Conservation (phyloP, 2,329 filamentous ascomycete species). For the Mycosphaerella sp. region DNA sequence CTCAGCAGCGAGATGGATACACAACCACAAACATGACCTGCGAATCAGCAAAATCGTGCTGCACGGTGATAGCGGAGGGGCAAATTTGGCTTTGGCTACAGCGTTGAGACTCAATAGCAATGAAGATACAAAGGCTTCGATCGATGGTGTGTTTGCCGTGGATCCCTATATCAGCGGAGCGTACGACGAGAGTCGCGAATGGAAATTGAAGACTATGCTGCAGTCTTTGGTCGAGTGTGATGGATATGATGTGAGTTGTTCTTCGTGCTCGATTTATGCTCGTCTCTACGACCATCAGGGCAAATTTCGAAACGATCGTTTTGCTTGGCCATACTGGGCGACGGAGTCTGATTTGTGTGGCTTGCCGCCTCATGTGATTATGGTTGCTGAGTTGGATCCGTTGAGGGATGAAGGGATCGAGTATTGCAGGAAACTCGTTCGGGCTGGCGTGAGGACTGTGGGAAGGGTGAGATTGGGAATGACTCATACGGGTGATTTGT, state of each 20-base stretch:
- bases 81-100: conserved; percentile 26
- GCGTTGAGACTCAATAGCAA: conserved; percentile 21
- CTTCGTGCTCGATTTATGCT: conserved; percentile 4
- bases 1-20: conserved; percentile 20
- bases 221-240: conserved; percentile 26
- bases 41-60: conserved; percentile 24
- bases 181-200: conserved; percentile 1
- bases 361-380: conserved; percentile 24
- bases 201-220: not conserved
- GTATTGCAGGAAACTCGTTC: conserved; percentile 20
- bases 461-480: conserved; percentile 22
- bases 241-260: conserved; percentile 22
- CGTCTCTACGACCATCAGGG: not conserved
- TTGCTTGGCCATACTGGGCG: conserved; percentile 28
- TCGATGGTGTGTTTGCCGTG: conserved; percentile 22
- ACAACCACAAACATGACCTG: conserved; percentile 18
- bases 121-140: conserved; percentile 18
- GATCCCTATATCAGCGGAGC: conserved; percentile 22
- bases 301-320: conserved; percentile 10
- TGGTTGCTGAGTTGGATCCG: conserved; percentile 28
- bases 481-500: conserved; percentile 17
- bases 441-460: conserved; percentile 22
- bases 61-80: conserved; percentile 29
- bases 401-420: conserved; percentile 27
- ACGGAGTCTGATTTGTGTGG: conserved; percentile 22